Conservation (phyloP, 2,329 filamentous ascomycete species). For the Westerdykella aurantiaca region DNA sequence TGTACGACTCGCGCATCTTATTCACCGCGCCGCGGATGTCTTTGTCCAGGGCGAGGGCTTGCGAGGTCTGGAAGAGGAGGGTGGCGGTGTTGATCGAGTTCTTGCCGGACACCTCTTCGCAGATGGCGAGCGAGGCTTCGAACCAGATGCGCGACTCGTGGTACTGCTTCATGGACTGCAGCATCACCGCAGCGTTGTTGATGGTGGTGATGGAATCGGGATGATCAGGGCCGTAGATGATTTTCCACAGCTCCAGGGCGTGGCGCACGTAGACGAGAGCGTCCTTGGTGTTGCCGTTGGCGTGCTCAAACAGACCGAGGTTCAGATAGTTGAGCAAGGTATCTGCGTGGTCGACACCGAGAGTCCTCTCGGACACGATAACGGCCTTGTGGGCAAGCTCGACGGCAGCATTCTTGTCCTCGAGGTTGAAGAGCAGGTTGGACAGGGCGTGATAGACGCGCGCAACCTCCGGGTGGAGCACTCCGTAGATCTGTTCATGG, state of each 20-base stretch:
- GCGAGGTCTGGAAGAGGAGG: conserved; percentile 92
- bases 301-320: conserved; percentile 88
- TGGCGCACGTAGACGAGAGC: conserved; percentile 89
- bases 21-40: conserved; percentile 87
- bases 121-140: conserved; percentile 82
- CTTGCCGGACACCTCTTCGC: conserved; percentile 83
- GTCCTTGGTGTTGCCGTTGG: conserved; percentile 78
- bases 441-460: conserved; percentile 92
- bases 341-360: conserved; percentile 89
- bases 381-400: conserved; percentile 95
- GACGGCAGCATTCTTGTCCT: conserved; percentile 92
- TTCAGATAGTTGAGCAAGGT: conserved; percentile 95
- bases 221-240: conserved; percentile 89
- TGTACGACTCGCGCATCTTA: conserved; percentile 94
- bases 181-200: conserved; percentile 98
- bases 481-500: conserved; percentile 97
- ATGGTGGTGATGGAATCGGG: conserved; percentile 97
- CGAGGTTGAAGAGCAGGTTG: conserved; percentile 94
- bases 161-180: conserved; percentile 91
- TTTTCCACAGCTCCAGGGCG: conserved; percentile 90
- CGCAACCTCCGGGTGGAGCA: conserved; percentile 92
- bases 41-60: conserved; percentile 90
- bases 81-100: conserved; percentile 90
- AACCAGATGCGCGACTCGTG: conserved; percentile 96
- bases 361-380: conserved; percentile 88